Base-by-base conservation (phyloP, 805 yeast genomes). In the Priceomyces melissophilus region DNA sequence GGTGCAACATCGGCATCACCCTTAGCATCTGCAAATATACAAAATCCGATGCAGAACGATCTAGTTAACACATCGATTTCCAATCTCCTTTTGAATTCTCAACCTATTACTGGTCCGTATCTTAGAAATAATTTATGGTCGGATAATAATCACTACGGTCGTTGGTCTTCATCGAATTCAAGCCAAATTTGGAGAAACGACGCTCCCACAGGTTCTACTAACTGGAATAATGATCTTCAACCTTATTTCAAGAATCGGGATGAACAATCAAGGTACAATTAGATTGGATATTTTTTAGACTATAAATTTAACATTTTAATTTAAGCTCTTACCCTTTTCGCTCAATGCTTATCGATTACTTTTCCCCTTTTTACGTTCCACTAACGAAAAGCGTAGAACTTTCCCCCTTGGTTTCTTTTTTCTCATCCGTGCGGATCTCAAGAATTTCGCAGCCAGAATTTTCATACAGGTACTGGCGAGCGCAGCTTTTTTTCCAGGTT, bases 141-240 rank as follows among this genome's bases (percentile, higher is more conserved):
- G 29, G 46, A 48, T 34, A 37, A 35, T 35, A 12, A 41, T 8
- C 40, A 36, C 25, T 46, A 46, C 16, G 57, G 54, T 41, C 46
- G 46, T 8, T 44, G 63, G 12, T 46, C 40, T 15, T 45, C 47
- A 10, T 47, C 53, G 4, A 34, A 35, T 11, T 34, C 44, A 14
- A 42, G 46, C 12, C 54, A 49, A 39, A 48, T 57, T 25, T 57
- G 62, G 62, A 41, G 61, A 27, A 53, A 53, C 33, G 57, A 50
- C 30, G 36, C 40, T 28, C 16, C 44, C 9, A 38, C 28, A 27
- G 42, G 39, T 20, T 26, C 30, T 28, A 38, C 41, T 27, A 40
- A 45, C 30, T 36, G 46, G 23, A 41, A 50, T 38, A 47, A 47
- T 15, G 52, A 47, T 32, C 48, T 45, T 36, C 44, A 42, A 37